Evolutionary conservation across 345 rosid species (phyloP), one percentile per base, ranked within the genome.

Genomic region (Citrus unshiu): DNA sequence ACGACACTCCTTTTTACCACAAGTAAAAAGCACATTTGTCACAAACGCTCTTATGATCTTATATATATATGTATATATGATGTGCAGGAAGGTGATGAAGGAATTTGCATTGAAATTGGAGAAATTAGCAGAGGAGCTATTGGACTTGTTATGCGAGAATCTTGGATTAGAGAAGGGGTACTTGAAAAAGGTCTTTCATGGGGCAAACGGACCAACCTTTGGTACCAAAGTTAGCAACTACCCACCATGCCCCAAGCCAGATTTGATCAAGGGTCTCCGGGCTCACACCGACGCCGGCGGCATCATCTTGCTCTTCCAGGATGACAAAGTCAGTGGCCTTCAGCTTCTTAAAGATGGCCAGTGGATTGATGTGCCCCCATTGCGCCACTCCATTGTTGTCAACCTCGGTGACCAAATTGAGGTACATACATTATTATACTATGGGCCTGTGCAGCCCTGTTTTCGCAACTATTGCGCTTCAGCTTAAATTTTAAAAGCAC

Each of bases 231-330:
- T 95, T 1, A 92, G 98, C 86, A 95, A 92, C 87, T 95, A 95
- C 80, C 99, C 99, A 32, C 96, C 98, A n/a, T 93, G 95, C 82
- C 99, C 99, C 3, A 88, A 91, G 67, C 99, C 99, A 30, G 93
- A 95, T 49, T 81, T 91, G 30, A 86, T 95, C 82, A 95, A 95
- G 86, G 99, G 99, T 0, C 96, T 95, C 72, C 81, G 98, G 1
- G 96, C 97, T 49, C 99, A 95, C 83, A 93, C 99, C n/a, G 99
- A 95, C n/a, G 99, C 98, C 1, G 98, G 99, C 2, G 99, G 99
- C 78, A 88, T 95, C 86, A 92, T 95, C 76, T 74, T 95, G 61
- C 90, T 95, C 58, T 92, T 95, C 82, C 99, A 95, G 77, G 99
- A 95, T 27, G 93, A 91, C 60, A 86, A 85, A 75, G 97, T 95